Base-by-base conservation (phyloP, 208 protist genomes). In the Crithidia fasciculata region DNA sequence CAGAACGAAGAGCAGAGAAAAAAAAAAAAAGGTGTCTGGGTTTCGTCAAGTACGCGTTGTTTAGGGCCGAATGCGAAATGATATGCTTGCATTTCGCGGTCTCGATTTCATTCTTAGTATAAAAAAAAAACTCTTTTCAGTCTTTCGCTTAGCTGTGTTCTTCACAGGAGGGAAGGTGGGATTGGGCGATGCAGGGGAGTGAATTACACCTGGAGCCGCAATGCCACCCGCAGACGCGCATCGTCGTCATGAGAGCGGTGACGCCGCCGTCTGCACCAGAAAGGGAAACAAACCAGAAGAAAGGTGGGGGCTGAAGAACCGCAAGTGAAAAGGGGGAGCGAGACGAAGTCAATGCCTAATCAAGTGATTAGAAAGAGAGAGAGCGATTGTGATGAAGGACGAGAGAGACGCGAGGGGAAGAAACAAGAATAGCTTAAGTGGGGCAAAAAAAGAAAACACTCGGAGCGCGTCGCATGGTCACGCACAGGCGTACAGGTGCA, bases 61-160 rank as follows among this genome's bases (percentile, higher is more conserved):
- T 49, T 8, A 49, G 47, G 47, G 18, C 28, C 37, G 59, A 37
- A 53, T 18, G 45, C 39, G 57, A 73, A 73, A 73, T 65, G 49
- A 64, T n/a, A 73, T 58, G 68, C 68, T 58, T 50, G 44, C 40
- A 47, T 73, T 65, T 64, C 58, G 36, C 36, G 15, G 41, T 54
- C 39, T 39, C 37, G 12, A 49, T 15, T 49, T 28, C 45, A 56
- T 39, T 9, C 44, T 53, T 39, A 53, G 49, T 13, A 19, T 58
- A 61, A 65, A 65, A 47, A 52, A 15, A 49, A 65, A 55, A 45
- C n/a, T 50, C 8, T 49, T 57, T 47, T 41, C 15, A 52, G 28
- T 28, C 28, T 28, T 28, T 28, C 28, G 28, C 28, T 28, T 28
- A 28, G 28, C 28, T 28, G 28, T 28, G 28, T 28, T 28, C 28